Conservation (phyloP, 495 filamentous ascomycete genomes). For the Penicillium verhagenii region DNA sequence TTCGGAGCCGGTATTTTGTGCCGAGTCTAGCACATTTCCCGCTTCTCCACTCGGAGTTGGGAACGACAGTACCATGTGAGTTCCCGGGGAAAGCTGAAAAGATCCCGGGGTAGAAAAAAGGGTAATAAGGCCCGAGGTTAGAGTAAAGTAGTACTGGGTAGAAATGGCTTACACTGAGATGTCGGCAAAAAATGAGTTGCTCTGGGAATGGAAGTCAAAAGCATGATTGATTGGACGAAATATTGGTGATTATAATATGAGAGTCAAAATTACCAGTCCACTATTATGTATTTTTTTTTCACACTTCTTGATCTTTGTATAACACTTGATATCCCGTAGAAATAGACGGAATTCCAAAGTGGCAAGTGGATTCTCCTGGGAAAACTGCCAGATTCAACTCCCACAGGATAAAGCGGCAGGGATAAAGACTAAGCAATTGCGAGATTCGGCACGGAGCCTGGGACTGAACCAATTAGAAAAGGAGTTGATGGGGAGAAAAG, state of each 20-base stretch:
- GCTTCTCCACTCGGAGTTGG: neutral
- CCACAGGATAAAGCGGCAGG: constrained; percentile 17
- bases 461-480: neutral
- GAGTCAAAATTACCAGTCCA: too few species aligned
- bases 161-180: neutral
- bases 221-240: too few species aligned
- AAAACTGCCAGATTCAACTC: constrained; percentile 22
- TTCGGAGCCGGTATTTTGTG: neutral
- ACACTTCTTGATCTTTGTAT: too few species aligned
- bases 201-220: neutral
- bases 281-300: too few species aligned
- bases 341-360: neutral
- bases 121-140: neutral
- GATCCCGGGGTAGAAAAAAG: neutral
- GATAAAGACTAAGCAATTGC: neutral
- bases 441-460: neutral
- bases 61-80: neutral
- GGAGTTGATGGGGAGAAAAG: neutral
- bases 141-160: neutral
- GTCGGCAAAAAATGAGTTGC: too few species aligned
- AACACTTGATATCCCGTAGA: neutral
- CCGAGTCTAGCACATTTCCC: neutral
- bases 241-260: too few species aligned
- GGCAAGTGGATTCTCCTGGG: constrained; percentile 13
- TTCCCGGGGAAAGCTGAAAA: neutral